phyloP scores from a whole-genome alignment of 1,284 basidiomycete species.

The Clitocybe nebularis region DNA sequence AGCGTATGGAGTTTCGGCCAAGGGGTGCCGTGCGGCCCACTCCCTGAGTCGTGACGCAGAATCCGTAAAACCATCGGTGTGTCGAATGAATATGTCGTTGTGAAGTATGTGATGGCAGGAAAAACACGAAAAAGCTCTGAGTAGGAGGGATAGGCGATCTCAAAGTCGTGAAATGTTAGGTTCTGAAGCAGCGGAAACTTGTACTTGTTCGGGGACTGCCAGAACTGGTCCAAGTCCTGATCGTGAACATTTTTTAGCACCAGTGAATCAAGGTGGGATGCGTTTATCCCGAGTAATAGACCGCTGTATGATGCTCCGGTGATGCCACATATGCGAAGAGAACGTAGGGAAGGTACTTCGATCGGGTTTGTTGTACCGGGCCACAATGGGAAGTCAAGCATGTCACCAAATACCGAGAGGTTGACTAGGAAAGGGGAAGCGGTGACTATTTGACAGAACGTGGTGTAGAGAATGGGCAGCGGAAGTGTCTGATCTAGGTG shows the following conservation, averaged over 20 bases:
- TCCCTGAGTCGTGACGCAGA: conserved; percentile 11
- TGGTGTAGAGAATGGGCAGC: conserved; percentile 27
- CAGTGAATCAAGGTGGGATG: conserved; percentile 33
- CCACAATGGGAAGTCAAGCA: conserved; percentile 23
- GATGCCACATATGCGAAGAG: conserved; percentile 33
- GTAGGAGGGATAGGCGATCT: conserved; percentile 29
- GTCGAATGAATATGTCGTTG: conserved; percentile 20
- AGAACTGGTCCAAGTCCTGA: conserved; percentile 31
- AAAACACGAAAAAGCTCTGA: conserved; percentile 27
- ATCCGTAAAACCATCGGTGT: conserved; percentile 21
- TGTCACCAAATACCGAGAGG: conserved; percentile 38
- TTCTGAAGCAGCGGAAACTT: conserved; percentile 28
- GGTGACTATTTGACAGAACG: conserved; percentile 30
- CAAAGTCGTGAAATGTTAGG: conserved; percentile 33
- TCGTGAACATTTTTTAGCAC: conserved; percentile 35
- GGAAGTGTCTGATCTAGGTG: conserved; percentile 37
- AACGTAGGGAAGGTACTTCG: conserved; percentile 29
- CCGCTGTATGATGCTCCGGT: conserved; percentile 28
- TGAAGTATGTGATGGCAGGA: conserved; percentile 30
- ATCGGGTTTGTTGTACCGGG: conserved; percentile 18
- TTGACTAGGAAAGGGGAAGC: conserved; percentile 26
- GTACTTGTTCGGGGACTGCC: conserved; percentile 15
- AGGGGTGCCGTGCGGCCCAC: conserved; percentile 14
- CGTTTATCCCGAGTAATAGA: conserved; percentile 29
- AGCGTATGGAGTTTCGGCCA: conserved; percentile 35